phyloP scores from a whole-genome alignment of 495 filamentous ascomycete genomes.

The Cairneyella variabilis region DNA sequence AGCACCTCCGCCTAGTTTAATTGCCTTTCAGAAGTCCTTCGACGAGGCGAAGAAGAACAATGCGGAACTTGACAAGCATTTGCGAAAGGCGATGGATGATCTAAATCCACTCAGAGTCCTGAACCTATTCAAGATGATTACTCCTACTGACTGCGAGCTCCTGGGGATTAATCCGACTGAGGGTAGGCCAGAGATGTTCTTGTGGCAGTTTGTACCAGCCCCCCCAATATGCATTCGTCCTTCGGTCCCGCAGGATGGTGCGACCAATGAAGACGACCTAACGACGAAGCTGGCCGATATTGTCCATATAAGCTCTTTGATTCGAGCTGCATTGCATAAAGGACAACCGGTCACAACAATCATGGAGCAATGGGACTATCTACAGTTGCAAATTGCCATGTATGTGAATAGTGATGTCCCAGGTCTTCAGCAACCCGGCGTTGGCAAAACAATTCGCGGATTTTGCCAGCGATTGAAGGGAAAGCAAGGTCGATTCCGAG shows the following conservation, averaged over 20 bases:
- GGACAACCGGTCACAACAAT: conserved; percentile 82
- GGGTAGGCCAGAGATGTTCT: conserved; percentile 91
- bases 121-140: conserved; percentile 85
- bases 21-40: conserved; percentile 81
- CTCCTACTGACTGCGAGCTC: conserved; percentile 82
- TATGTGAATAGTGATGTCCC: conserved; percentile 98
- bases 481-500: conserved; percentile 95
- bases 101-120: conserved; percentile 84
- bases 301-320: conserved; percentile 77
- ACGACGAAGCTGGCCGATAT: conserved; percentile 95
- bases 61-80: conserved; percentile 81
- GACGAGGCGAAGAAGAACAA: conserved; percentile 66
- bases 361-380: conserved; percentile 98
- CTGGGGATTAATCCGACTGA: conserved; percentile 82
- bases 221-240: conserved; percentile 91
- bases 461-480: conserved; percentile 95
- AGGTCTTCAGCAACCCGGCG: conserved; percentile 69
- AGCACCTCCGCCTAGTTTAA: conserved; percentile 69
- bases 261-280: conserved; percentile 93
- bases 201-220: conserved; percentile 95
- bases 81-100: conserved; percentile 89
- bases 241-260: conserved; percentile 84
- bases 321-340: conserved; percentile 72
- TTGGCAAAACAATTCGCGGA: conserved; percentile 79
- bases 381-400: conserved; percentile 91